Conservation (phyloP, 371 early-diverging fungal genomes). For the Coemansia linderi region DNA sequence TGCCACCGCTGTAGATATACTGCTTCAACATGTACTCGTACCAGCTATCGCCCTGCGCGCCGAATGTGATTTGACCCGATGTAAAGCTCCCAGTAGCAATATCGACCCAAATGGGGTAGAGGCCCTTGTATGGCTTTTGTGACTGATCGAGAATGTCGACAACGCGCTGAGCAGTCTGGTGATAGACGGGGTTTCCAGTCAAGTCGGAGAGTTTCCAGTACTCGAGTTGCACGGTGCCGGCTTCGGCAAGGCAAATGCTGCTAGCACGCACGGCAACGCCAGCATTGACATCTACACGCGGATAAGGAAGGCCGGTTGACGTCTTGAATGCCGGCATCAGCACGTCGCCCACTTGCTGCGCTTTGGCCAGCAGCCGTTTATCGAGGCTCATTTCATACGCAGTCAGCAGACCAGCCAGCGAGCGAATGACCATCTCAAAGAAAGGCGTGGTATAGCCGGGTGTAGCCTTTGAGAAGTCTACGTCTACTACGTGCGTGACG, state of each 20-base stretch:
- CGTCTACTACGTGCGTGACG: slow-evolving; percentile 65
- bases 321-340: slow-evolving; percentile 82
- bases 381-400: slow-evolving; percentile 75
- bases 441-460: slow-evolving; percentile 71
- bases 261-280: slow-evolving; percentile 23
- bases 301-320: slow-evolving; percentile 72
- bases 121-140: slow-evolving; percentile 41
- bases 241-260: slow-evolving; percentile 72
- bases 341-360: slow-evolving; percentile 79
- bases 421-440: slow-evolving; percentile 93
- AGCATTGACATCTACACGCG: slow-evolving; percentile 48
- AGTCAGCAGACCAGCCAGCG: slow-evolving; percentile 84
- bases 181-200: slow-evolving; percentile 62
- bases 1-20: slow-evolving; percentile 74
- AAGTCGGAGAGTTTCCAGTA: slow-evolving; percentile 84
- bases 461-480: slow-evolving; percentile 46
- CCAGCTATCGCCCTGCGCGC: slow-evolving; percentile 91
- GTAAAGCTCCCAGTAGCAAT: slow-evolving; percentile 26
- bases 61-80: slow-evolving; percentile 64
- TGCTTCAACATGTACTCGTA: slow-evolving; percentile 94
- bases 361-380: slow-evolving; percentile 67
- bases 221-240: slow-evolving; percentile 85
- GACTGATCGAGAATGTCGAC: slow-evolving; percentile 44
- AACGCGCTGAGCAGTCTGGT: slow-evolving; percentile 43
- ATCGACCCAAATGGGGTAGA: slow-evolving; percentile 53